Evolutionary conservation across 257 asterid genomes (phyloP), one percentile per base, ranked within the genome.

Genomic region (Echites panduratus): DNA sequence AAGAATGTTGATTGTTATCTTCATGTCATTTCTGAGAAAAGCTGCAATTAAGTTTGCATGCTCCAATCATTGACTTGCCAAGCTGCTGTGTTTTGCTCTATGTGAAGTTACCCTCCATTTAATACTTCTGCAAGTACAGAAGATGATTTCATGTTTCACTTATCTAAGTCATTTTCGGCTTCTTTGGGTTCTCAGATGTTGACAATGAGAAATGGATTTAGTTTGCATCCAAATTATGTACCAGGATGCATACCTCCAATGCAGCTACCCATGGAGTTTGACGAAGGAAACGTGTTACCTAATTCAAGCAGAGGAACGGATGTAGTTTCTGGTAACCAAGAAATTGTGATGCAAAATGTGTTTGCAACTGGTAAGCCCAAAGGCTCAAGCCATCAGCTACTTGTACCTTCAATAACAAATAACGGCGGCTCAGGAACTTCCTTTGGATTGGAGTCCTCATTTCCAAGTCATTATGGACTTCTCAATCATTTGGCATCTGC

Each of bases 161-260:
- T 19, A 22, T 17, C 53, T 67, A 45, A 58, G 4, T 13, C 1
- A 12, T 53, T 20, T 63, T 57, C 3, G 38, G 38, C 7, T 63
- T 52, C 19, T 24, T 66, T 52, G 50, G 66, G 68, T 77, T 75
- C 78, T 79, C 92, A 93, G 98, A 89, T 89, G 96, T 79, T 94
- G 82, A 89, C 98, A 9, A 76, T 91, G 88, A 88, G 97, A 84
- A 94, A 91, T 14, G 98, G 96, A 74, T 72, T 91, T 75, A 82
- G 90, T 78, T 74, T 89, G 72, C 90, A 91, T 75, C 96, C 96
- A 2, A 83, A 86, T 38, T 87, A 85, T 78, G 71, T 89, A 20
- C 82, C 84, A 2, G 93, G 95, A 54, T 85, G 92, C 14, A 58
- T 87, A 70, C 90, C 73, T n/a, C 74, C 96, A 22, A 59, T 86